Percentiles rank a stretch among this genome's conserved stretches.
phyloP scores from a whole-genome alignment of 164 flowering plant species.

The Houttuynia cordata region DNA sequence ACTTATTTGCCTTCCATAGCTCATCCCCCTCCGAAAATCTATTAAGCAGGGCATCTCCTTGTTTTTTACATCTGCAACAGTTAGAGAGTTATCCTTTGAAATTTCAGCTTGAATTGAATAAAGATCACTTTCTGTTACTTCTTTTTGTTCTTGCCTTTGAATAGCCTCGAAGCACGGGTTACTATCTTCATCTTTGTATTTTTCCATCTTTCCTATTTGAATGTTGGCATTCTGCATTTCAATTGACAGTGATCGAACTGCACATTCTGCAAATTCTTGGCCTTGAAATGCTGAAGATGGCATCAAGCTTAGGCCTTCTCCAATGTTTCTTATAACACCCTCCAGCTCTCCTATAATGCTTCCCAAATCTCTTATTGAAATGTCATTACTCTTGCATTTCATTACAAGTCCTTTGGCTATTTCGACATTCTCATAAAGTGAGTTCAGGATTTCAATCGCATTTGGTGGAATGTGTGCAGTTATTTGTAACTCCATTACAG shows the following conservation, averaged over 20 bases:
- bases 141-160: conserved; percentile 5
- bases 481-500: conserved; percentile 40
- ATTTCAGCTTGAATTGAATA: conserved; percentile 22
- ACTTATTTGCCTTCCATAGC: conserved; percentile 8
- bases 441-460: conserved; percentile 32
- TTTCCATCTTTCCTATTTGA: conserved; percentile 9
- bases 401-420: conserved; percentile 32
- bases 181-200: conserved; percentile 2
- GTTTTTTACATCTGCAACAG: conserved; percentile 2
- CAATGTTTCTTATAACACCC: conserved; percentile 30
- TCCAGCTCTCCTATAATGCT: conserved; percentile 27
- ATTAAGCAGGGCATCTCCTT: conserved; percentile 7
- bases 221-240: conserved; percentile 44
- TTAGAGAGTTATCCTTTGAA: conserved; percentile 13
- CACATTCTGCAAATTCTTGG: conserved; percentile 37
- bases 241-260: conserved; percentile 34
- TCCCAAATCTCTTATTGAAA: conserved; percentile 12
- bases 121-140: conserved; percentile 30
- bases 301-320: conserved; percentile 35
- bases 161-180: conserved; percentile 1
- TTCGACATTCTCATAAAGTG: conserved; percentile 24
- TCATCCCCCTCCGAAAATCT: conserved; percentile 16
- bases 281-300: conserved; percentile 30
- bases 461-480: conserved; percentile 18
- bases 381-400: conserved; percentile 10